Evolutionary conservation across 768 basidiomycete species (phyloP).

Genomic region (Obba rivulosa): DNA sequence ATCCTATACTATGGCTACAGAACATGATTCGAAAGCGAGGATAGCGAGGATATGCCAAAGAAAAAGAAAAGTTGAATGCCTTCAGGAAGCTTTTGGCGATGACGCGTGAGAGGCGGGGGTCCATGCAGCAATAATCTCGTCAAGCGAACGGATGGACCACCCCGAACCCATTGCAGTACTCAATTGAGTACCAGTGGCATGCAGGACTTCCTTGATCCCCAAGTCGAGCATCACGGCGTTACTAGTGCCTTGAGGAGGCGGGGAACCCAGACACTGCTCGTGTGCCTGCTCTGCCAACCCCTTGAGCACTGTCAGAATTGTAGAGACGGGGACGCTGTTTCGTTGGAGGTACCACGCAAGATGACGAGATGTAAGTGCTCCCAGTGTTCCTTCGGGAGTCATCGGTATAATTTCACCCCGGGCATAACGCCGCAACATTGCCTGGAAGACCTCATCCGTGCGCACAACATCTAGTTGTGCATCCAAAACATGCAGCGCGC

Average conservation of each 20-base stretch:
- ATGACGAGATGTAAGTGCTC: slow-evolving; percentile 27
- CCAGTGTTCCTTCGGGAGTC: slow-evolving; percentile 10
- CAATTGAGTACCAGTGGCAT: slow-evolving; percentile 80
- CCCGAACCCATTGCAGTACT: slow-evolving; percentile 63
- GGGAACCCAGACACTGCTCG: slow-evolving; percentile 42
- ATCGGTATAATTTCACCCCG: slow-evolving; percentile 39
- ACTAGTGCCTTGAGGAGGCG: slow-evolving; percentile 47
- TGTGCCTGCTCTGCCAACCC: slow-evolving; percentile 61
- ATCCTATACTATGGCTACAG: too few relatives aligned
- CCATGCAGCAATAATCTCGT: slow-evolving; percentile 64
- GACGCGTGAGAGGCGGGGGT: slow-evolving; percentile 9
- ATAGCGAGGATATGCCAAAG: too few relatives aligned
- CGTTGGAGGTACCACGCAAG: slow-evolving; percentile 70
- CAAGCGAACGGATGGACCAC: slow-evolving; percentile 66
- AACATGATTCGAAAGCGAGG: too few relatives aligned
- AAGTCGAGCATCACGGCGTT: slow-evolving; percentile 32
- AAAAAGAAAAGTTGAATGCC: too few relatives aligned
- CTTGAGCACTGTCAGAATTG: slow-evolving; percentile 55
- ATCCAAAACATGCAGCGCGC: slow-evolving; percentile 60
- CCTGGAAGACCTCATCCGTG: slow-evolving; percentile 33
- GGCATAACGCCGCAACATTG: slow-evolving; percentile 48
- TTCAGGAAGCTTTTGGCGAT: too few relatives aligned
- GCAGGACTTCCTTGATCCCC: slow-evolving; percentile 82
- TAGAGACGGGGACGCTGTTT: slow-evolving; percentile 66
- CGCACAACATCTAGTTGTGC: slow-evolving; percentile 46